Conservation (phyloP, 2,329 filamentous ascomycete genomes). For the Stenocarpella maydis region DNA sequence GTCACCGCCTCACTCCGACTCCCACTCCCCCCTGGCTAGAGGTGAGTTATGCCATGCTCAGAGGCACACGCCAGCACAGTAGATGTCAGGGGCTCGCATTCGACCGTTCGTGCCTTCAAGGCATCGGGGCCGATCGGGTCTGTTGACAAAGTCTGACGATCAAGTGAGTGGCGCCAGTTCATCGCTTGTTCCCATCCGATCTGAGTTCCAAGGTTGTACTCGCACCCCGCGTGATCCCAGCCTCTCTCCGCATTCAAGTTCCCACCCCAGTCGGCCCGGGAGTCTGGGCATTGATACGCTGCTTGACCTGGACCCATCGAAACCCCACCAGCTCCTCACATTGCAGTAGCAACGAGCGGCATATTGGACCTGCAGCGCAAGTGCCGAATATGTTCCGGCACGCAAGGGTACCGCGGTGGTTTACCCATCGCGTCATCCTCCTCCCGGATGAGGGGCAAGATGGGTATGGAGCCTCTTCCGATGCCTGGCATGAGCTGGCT, state of each 20-base stretch:
- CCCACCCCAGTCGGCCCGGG: slow-evolving; percentile 26
- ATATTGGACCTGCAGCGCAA: slow-evolving; percentile 15
- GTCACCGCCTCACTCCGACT: slow-evolving; percentile 2
- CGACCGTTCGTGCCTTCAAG: neutral
- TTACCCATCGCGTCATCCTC: slow-evolving; percentile 11
- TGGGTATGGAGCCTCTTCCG: slow-evolving; percentile 1
- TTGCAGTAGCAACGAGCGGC: neutral
- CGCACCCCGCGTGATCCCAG: neutral
- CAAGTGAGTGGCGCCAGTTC: slow-evolving; percentile 28
- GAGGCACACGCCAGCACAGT: neutral
- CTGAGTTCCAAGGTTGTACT: slow-evolving; percentile 1
- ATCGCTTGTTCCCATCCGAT: neutral
- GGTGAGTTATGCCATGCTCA: neutral
- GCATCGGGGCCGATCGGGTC: neutral
- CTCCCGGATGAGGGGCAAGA: slow-evolving; percentile 8
- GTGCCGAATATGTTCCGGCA: slow-evolving; percentile 22
- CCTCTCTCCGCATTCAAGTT: slow-evolving; percentile 28
- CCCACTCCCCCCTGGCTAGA: neutral
- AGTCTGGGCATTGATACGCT: slow-evolving; percentile 25
- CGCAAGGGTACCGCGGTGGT: slow-evolving; percentile 3
- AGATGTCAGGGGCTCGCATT: neutral
- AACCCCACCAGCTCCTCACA: neutral
- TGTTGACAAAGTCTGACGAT: slow-evolving; percentile 3
- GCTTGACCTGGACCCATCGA: neutral
- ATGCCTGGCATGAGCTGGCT: slow-evolving; percentile 5